phyloP scores from a whole-genome alignment of 2,329 filamentous ascomycete species.

The Botryosphaeria agaves region DNA sequence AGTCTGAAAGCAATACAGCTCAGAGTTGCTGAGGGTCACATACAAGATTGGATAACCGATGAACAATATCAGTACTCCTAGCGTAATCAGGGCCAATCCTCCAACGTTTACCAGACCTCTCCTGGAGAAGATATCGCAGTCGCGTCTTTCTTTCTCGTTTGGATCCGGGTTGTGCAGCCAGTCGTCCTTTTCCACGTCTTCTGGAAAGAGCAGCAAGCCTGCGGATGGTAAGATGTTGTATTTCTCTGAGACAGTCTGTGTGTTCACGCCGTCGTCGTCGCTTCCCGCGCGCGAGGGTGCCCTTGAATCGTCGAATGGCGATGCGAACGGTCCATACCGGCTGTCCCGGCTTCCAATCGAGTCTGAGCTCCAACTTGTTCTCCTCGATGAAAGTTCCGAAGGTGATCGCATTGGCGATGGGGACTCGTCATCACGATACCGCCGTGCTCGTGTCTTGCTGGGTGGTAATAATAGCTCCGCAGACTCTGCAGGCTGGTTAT shows the following conservation, averaged over 20 bases:
- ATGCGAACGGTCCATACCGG: constrained; percentile 29
- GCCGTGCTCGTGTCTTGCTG: constrained; percentile 27
- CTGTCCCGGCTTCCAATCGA: constrained; percentile 33
- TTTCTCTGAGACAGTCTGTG: constrained; percentile 56
- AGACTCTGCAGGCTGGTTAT: constrained; percentile 21
- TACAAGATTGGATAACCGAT: constrained; percentile 55
- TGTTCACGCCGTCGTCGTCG: constrained; percentile 49
- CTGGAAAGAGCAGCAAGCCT: constrained; percentile 48
- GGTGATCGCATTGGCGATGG: constrained; percentile 23
- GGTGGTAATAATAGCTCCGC: constrained; percentile 34
- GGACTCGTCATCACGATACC: constrained; percentile 35
- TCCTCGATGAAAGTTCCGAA: constrained; percentile 37
- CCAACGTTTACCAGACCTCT: constrained; percentile 49
- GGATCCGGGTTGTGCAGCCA: constrained; percentile 54
- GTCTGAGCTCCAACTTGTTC: constrained; percentile 50
- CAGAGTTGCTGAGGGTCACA: constrained; percentile 12
- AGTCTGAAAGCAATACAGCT: constrained; percentile 3
- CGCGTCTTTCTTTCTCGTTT: constrained; percentile 40
- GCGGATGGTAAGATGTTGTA: constrained; percentile 55
- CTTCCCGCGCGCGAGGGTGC: constrained; percentile 42
- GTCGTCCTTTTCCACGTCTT: constrained; percentile 59
- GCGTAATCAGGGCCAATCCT: constrained; percentile 38
- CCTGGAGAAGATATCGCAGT: constrained; percentile 47
- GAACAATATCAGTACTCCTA: constrained; percentile 47
- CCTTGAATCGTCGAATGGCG: constrained; percentile 42